Base-by-base conservation (phyloP, 257 asterid genomes). In the Jaltomata sinuosa region DNA sequence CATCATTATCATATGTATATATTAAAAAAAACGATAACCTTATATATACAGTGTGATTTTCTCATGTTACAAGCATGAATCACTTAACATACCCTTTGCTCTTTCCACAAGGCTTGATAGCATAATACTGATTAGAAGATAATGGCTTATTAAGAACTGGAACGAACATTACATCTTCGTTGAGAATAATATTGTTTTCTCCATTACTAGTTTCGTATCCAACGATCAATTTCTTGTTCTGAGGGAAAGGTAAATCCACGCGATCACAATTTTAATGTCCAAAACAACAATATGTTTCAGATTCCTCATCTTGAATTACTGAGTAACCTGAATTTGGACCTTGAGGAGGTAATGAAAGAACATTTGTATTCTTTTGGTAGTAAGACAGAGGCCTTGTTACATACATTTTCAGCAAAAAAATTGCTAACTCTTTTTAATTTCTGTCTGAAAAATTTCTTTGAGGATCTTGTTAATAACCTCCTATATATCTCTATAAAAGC, bases 311-410 rank as follows among this genome's bases (percentile, higher is more conserved):
- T 50, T 90, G 94, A 64, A 94, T 86, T 1, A 92, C 92, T 8
- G 92, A 68, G 89, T 77, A 91, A 18, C 97, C 95, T 0, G 95
- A 89, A 68, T 91, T 89, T 12, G 97, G 95, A 77, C 93, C 95
- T 36, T 90, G 91, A 0, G 94, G 93, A 0, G 47, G 67, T 3
- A 82, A 80, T 5, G 80, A 62, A 11, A 87, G 42, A 8, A 55
- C 9, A 0, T 90, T 91, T 8, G 91, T 91, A 50, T 84, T 85
- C 59, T 71, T 87, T 11, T 68, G 85, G 82, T 89, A 42, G 45
- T 88, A 82, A 18, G 97, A 92, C 12, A 92, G 91, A 84, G 86
- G 91, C 93, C 91, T 85, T 14, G 97, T 90, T 6, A 85, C 90
- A 65, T 92, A 93, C 97, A 92, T 92, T 3, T 2, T 53, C 34